A percentile compares a stretch with the other conserved stretches of the same genome.
Conservation (phyloP, 495 filamentous ascomycete species). For the Evernia prunastri region DNA sequence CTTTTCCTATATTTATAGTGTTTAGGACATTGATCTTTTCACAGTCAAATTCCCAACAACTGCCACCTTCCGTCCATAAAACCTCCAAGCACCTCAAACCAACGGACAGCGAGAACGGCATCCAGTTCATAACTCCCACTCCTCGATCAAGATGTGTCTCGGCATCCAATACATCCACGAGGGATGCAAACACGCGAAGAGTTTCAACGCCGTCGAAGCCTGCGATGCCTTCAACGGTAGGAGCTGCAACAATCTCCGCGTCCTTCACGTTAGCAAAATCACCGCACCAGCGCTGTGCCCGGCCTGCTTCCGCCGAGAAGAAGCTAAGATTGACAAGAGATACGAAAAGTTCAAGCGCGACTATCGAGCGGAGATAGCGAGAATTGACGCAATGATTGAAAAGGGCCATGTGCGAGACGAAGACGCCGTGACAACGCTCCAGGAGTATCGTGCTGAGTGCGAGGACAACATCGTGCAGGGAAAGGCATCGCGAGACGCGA, state of each 20-base stretch:
- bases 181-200: neutral
- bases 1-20: too few relatives aligned
- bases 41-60: neutral
- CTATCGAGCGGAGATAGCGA: neutral
- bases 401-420: too few relatives aligned
- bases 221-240: neutral
- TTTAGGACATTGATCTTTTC: neutral
- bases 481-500: neutral
- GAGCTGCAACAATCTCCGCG: neutral
- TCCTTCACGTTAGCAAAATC: neutral
- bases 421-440: neutral
- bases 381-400: neutral
- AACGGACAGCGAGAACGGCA: neutral
- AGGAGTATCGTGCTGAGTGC: neutral
- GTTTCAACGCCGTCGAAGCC: neutral
- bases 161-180: neutral
- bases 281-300: neutral
- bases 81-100: neutral
- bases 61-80: neutral
- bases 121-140: neutral
- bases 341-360: neutral
- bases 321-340: neutral
- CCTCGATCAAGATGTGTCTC: neutral
- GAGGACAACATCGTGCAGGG: neutral
- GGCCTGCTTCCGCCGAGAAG: neutral